phyloP scores from a whole-genome alignment of 2,329 filamentous ascomycete species.

The Neodidymelliopsis sp. region DNA sequence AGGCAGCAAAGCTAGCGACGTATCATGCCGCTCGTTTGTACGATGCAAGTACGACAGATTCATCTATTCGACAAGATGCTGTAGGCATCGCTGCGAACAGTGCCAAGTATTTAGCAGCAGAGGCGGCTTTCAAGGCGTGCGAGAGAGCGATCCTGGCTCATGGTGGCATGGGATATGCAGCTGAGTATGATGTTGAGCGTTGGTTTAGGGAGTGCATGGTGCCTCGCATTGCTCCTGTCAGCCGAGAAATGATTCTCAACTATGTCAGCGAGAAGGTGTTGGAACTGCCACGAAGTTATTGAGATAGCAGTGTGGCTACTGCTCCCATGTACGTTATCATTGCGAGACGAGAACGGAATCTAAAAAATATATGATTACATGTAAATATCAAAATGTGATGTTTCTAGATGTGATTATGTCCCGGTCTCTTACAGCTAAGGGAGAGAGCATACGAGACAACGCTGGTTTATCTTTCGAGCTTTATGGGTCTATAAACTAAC shows the following conservation, averaged over 20 bases:
- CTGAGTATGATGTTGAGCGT: constrained; percentile 68
- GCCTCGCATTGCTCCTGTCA: constrained; percentile 66
- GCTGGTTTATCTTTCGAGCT: no score
- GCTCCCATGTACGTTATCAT: background rate
- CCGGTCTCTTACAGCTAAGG: no score
- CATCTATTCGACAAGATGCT: constrained; percentile 43
- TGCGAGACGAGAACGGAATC: no score
- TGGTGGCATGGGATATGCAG: constrained; percentile 70
- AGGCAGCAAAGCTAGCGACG: constrained; percentile 67
- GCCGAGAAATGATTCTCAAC: constrained; percentile 77
- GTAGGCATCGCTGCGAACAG: constrained; percentile 64
- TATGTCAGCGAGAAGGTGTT: constrained; percentile 74
- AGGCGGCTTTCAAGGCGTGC: constrained; percentile 67
- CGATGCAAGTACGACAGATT: constrained; percentile 53
- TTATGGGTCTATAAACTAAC: no score
- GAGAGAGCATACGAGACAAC: no score
- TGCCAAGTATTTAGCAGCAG: constrained; percentile 66
- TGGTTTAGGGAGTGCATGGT: constrained; percentile 67
- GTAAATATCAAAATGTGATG: no score
- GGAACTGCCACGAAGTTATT: constrained; percentile 73
- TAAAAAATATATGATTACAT: no score
- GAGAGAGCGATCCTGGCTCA: constrained; percentile 64
- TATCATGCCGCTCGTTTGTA: constrained; percentile 68
- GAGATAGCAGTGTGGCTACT: background rate
- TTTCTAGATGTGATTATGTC: no score